Percentiles rank a stretch among this genome's conserved stretches.
Evolutionary conservation across 2,329 filamentous ascomycete genomes (phyloP).

Genomic region (Chaetomium olivaceum): DNA sequence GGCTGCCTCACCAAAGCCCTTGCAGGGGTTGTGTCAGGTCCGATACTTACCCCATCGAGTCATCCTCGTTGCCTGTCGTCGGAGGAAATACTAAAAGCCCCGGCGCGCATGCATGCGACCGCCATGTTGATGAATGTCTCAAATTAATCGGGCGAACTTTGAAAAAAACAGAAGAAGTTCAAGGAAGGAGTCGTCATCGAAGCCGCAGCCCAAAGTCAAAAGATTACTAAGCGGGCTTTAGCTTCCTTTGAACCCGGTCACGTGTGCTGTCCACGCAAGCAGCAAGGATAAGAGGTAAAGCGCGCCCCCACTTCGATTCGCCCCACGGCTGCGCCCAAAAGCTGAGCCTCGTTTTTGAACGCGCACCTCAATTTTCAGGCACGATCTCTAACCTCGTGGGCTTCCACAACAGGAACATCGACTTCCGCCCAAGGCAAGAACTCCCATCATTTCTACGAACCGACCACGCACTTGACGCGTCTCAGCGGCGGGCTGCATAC

Average conservation of each 20-base stretch:
- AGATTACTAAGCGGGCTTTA: conserved; percentile 2
- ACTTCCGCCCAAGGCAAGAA: conserved; percentile 9
- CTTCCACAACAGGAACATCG: conserved; percentile 1
- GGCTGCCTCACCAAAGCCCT: conserved; percentile 21
- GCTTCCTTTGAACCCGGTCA: neutral
- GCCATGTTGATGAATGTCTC: neutral
- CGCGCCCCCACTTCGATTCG: conserved; percentile 3
- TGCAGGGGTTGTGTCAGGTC: conserved; percentile 12
- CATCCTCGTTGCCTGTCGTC: conserved; percentile 10
- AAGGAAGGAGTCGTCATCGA: neutral
- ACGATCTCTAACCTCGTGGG: conserved; percentile 13
- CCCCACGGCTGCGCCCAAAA: neutral
- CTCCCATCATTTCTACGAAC: conserved; percentile 8
- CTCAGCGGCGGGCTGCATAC: conserved; percentile 11
- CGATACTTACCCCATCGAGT: conserved; percentile 17
- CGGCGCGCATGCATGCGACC: neutral
- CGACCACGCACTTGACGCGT: conserved; percentile 18
- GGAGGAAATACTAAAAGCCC: conserved; percentile 17
- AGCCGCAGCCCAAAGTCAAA: neutral
- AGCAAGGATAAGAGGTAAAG: neutral
- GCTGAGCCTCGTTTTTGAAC: conserved; percentile 6
- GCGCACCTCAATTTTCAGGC: conserved; percentile 28
- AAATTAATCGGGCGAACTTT: neutral
- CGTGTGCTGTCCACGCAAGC: conserved; percentile 1
- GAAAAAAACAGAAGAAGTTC: neutral